A percentile compares a stretch with the other conserved stretches of the same genome.
These are phyloP conservation scores for Phytopythium mirpurense DNA, from an alignment of 352 stramenopile genomes.

Conservation along the genomic window DNA sequence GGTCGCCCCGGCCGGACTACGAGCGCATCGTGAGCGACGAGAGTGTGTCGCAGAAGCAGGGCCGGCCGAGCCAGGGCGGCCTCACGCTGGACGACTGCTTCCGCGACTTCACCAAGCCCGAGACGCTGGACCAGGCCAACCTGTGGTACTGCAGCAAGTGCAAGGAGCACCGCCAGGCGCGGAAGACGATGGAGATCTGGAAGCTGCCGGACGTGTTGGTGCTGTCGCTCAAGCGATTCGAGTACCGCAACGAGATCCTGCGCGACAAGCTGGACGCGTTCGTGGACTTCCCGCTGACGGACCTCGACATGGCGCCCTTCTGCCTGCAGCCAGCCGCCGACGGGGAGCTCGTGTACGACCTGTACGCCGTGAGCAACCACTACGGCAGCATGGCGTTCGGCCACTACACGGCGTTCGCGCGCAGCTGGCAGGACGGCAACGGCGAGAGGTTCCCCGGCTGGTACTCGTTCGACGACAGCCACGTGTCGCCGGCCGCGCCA, in stretches of 20 bases:
- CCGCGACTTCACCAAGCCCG: constrained; percentile 77
- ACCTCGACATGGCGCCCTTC: constrained; percentile 78
- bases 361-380: constrained; percentile 90
- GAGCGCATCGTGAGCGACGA: constrained; percentile 55
- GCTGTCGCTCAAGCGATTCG: constrained; percentile 85
- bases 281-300: constrained; percentile 85
- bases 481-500: constrained; percentile 48
- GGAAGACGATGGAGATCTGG: constrained; percentile 82
- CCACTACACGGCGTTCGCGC: constrained; percentile 88
- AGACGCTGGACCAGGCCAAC: constrained; percentile 81
- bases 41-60: constrained; percentile 28
- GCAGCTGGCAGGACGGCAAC: constrained; percentile 55
- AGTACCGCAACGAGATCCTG: constrained; percentile 80
- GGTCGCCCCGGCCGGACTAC: constrained; percentile 35
- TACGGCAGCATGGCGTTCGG: constrained; percentile 88
- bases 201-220: constrained; percentile 78
- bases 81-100: constrained; percentile 79
- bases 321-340: constrained; percentile 54
- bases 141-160: constrained; percentile 82
- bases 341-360: constrained; percentile 63
- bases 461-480: constrained; percentile 85
- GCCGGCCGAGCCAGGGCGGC: constrained; percentile 14
- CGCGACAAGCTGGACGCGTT: constrained; percentile 81
- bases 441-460: constrained; percentile 57
- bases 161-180: constrained; percentile 69